A percentile compares a stretch with the other conserved stretches of the same genome.
Conservation (phyloP, 1,284 basidiomycete genomes). For the Malassezia globosa region DNA sequence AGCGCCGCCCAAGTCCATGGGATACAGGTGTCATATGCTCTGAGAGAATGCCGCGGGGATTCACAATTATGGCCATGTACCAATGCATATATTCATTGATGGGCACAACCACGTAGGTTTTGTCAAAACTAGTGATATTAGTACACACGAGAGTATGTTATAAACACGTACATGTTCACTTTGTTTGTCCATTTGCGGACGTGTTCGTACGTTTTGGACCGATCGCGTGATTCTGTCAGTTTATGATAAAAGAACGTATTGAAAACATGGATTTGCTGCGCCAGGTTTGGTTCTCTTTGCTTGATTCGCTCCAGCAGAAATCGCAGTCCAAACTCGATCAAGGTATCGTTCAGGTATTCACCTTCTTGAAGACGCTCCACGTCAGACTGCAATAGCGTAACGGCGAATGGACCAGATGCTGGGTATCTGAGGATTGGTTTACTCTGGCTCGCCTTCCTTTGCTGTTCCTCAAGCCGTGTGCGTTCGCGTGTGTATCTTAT, state of each 20-base stretch:
- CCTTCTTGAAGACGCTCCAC: conserved; percentile 28
- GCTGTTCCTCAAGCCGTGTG: not conserved
- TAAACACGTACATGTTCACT: conserved; percentile 55
- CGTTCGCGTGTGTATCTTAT: not conserved
- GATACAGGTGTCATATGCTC: not conserved
- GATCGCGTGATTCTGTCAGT: conserved; percentile 54
- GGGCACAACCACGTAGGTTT: conserved; percentile 83
- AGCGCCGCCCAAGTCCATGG: too few species aligned
- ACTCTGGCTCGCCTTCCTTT: not conserved
- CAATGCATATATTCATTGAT: conserved; percentile 95
- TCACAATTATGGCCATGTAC: conserved; percentile 88
- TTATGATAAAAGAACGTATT: conserved; percentile 97
- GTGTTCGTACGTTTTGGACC: conserved; percentile 59
- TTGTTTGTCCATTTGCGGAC: conserved; percentile 89
- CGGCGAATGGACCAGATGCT: conserved; percentile 23
- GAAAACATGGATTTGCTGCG: conserved; percentile 73
- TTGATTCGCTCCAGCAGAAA: conserved; percentile 49
- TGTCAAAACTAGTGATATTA: conserved; percentile 56
- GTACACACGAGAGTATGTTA: too few species aligned
- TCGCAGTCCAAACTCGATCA: conserved; percentile 92
- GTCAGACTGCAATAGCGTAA: conserved; percentile 27
- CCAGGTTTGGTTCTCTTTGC: conserved; percentile 54
- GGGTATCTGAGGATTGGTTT: conserved; percentile 28
- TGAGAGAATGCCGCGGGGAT: conserved; percentile 53
- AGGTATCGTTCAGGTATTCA: conserved; percentile 67